Conservation (phyloP, 257 asterid genomes). For the Solanum paucissectum region DNA sequence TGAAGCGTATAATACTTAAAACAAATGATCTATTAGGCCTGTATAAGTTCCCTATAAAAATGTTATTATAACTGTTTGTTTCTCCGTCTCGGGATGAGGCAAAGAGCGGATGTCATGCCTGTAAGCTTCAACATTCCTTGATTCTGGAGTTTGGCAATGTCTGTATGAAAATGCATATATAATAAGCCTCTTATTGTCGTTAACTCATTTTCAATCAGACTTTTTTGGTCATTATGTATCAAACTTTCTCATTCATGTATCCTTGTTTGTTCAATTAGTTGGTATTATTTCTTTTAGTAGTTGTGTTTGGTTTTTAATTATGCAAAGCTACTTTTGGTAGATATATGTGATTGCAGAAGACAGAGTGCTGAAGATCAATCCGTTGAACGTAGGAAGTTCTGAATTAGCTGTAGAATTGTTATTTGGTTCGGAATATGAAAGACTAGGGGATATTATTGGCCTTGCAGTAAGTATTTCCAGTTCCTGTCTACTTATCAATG, state of each 20-base stretch:
- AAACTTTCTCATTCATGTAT: background rate
- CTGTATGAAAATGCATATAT: background rate
- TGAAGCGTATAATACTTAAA: background rate
- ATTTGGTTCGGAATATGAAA: conserved; percentile 37
- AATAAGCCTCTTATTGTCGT: background rate
- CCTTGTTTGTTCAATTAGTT: background rate
- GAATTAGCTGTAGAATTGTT: conserved; percentile 55
- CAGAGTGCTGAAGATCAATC: conserved; percentile 50
- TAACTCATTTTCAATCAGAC: background rate
- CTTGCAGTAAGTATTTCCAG: conserved; percentile 58
- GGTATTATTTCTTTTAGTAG: background rate
- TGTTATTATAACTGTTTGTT: background rate
- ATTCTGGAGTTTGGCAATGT: background rate
- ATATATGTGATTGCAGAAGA: conserved; percentile 86
- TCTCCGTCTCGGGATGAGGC: background rate
- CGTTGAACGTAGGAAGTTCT: conserved; percentile 29
- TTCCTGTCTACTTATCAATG: conserved; percentile 52
- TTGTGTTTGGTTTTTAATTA: background rate
- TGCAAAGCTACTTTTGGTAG: conserved; percentile 31
- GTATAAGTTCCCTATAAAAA: background rate
- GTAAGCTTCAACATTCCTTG: background rate
- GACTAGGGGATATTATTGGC: conserved; percentile 60
- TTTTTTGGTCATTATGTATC: background rate
- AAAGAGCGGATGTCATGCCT: background rate
- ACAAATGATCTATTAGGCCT: background rate